These are phyloP conservation scores for Carpinus fangiana DNA, from an alignment of 306 rosid species.

Conservation along the genomic window DNA sequence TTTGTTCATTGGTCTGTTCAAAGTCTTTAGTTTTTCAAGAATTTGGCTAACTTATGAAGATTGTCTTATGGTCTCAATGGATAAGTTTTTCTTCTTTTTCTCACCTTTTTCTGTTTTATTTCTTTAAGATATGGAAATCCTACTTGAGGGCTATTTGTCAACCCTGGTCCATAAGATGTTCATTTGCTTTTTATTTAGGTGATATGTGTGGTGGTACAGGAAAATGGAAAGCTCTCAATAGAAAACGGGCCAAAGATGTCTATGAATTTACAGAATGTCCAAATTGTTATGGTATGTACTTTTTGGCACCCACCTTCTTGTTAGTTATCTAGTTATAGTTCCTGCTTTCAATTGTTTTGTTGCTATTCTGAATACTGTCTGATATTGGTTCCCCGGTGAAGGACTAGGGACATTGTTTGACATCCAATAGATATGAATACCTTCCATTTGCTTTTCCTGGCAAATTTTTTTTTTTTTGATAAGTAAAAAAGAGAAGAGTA, in stretches of 20 bases:
- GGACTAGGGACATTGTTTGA: background rate
- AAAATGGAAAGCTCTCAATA: slow-evolving; percentile 96
- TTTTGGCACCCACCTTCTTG: background rate
- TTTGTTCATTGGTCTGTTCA: background rate
- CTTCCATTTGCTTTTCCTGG: background rate
- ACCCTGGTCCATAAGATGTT: slow-evolving; percentile 30
- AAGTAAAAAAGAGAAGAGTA: too few relatives aligned
- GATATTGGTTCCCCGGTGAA: background rate
- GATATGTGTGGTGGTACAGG: slow-evolving; percentile 99
- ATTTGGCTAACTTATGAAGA: background rate
- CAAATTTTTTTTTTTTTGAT: background rate
- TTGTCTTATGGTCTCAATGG: background rate
- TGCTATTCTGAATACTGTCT: background rate
- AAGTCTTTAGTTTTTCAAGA: background rate
- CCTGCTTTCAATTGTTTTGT: slow-evolving; percentile 1
- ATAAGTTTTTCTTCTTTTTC: background rate
- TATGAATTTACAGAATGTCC: slow-evolving; percentile 96
- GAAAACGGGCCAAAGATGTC: slow-evolving; percentile 94
- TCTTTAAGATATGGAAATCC: background rate
- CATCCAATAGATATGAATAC: background rate
- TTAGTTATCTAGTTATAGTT: slow-evolving; percentile 9
- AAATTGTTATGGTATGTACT: slow-evolving; percentile 80
- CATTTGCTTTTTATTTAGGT: slow-evolving; percentile 59
- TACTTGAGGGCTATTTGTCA: background rate
- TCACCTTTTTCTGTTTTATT: background rate